Base-by-base conservation (phyloP, 345 rosid genomes). In the Eucalyptus paniculata region DNA sequence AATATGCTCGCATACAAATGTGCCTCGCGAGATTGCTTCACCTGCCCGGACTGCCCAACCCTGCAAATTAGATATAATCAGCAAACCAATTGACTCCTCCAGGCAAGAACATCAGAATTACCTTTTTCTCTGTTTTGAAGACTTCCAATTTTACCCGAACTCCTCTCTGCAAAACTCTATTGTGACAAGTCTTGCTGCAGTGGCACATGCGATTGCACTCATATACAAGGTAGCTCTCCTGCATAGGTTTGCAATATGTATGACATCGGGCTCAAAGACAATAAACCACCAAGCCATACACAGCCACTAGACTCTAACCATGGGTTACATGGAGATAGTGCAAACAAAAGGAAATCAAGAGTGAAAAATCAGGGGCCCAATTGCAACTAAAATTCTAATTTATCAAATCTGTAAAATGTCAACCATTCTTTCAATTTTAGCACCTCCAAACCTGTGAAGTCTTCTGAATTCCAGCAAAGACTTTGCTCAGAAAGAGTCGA, bases 161-260 rank as follows among this genome's bases (percentile, higher is more conserved):
- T 86, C 99, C 99, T 53, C 96, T 96, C 93, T 98, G 99, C 92
- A 97, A 94, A 91, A 97, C 97, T 91, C 99, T 96, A 88, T 98
- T 97, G 9, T 94, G 95, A 93, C 99, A 98, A 88, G 94, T 89
- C 92, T 91, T 93, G 86, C 91, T 91, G 95, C 99, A 98, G 92
- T 94, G 89, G 89, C 99, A 97, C 94, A 92, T 91, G 49, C 85
- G 91, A 93, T 95, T 98, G 94, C 99, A 98, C 95, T 98, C 99
- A 88, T 98, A 97, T 90, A 98, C 98, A 87, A 97, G 97, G 91
- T 98, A 97, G 91, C 99, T 99, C 94, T 96, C 99, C 99, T 98
- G 94, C 93, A 94, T 37, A 58, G 58, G 89, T 92, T 91, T 54
- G 47, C 44, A 37, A 40, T 50, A 53, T 51, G 45, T 23, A 53